Evolutionary conservation across 2,329 filamentous ascomycete species (phyloP).

Genomic region (Seiridium unicorne): DNA sequence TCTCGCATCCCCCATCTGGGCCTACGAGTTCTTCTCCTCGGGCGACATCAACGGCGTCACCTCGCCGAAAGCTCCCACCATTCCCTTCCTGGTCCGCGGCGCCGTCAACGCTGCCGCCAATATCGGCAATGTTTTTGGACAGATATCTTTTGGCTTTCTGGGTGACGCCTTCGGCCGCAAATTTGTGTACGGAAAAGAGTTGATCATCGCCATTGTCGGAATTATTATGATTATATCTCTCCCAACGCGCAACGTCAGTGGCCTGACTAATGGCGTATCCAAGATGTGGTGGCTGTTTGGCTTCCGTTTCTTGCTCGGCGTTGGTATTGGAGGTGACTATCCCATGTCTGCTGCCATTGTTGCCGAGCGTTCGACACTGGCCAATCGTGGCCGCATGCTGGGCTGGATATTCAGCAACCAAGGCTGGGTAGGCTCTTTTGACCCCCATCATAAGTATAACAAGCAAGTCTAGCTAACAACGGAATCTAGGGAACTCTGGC

Average conservation of each 20-base stretch:
- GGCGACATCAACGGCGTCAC: constrained; percentile 21
- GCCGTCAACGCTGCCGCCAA: constrained; percentile 66
- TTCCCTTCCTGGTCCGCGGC: constrained; percentile 35
- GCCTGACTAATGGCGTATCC: constrained; percentile 8
- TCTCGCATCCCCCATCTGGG: constrained; percentile 4
- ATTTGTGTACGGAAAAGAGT: constrained; percentile 65
- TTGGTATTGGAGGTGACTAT: constrained; percentile 65
- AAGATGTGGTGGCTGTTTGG: constrained; percentile 26
- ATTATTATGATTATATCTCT: constrained; percentile 9
- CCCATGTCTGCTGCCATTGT: constrained; percentile 61
- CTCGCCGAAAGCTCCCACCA: constrained; percentile 50
- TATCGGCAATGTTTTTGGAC: constrained; percentile 62
- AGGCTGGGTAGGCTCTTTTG: background rate
- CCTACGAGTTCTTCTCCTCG: constrained; percentile 4
- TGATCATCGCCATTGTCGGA: constrained; percentile 24
- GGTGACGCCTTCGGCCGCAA: constrained; percentile 63
- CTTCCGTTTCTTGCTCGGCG: constrained; percentile 53
- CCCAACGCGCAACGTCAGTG: background rate
- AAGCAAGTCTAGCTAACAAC: background rate
- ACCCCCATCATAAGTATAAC: background rate
- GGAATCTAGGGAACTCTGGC: background rate
- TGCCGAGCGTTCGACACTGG: constrained; percentile 25
- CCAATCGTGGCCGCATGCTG: constrained; percentile 3
- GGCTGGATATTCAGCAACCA: constrained; percentile 8
- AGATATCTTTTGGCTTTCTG: constrained; percentile 62